Evolutionary conservation across 2,329 filamentous ascomycete genomes (phyloP), one percentile per base, ranked within the genome.

Genomic region (Claviceps spartinae): DNA sequence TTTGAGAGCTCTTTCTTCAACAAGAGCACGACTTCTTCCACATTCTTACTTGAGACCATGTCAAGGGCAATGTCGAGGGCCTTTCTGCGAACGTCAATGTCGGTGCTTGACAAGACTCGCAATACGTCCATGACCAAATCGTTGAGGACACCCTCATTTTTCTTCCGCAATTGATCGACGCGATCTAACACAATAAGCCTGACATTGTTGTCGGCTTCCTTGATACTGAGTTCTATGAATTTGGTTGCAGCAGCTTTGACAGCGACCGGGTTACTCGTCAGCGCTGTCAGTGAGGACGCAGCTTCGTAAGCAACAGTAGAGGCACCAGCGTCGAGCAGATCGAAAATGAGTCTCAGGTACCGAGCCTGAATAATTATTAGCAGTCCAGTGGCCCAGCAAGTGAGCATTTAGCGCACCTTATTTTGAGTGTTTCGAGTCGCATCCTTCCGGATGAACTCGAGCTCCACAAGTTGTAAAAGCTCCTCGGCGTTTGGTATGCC

Each of bases 41-140:
- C 90, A 58, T 98, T 98, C 73, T 95, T 95, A 78, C 90, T 96
- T 0, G 91, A 93, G 5, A 98, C 88, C 93, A 98, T 97, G 58
- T 96, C 90, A 67, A 98, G 75, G 13, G 90, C 90, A 62, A 98
- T 87, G 52, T 81, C 77, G 30, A 98, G 78, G 16, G 91, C 89
- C 70, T 97, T 97, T 68, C 84, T 84, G 62, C 93, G 83, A 50
- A 98, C 93, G 64, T 97, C 93, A 58, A 98, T 86, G 70, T 98
- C 93, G 22, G 93, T 87, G 66, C 90, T 96, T 13, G 90, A 94
- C 37, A 98, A 78, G 18, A 96, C 93, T 51, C 93, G 87, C 46
- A 98, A 76, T 52, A 97, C 90, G 67, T 98, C 93, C 93, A 98
- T 97, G 4, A 87, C 88, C 48, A 97, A 71, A 62, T 98, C 93